Conservation (phyloP, 768 basidiomycete genomes). For the Mycena filopes region DNA sequence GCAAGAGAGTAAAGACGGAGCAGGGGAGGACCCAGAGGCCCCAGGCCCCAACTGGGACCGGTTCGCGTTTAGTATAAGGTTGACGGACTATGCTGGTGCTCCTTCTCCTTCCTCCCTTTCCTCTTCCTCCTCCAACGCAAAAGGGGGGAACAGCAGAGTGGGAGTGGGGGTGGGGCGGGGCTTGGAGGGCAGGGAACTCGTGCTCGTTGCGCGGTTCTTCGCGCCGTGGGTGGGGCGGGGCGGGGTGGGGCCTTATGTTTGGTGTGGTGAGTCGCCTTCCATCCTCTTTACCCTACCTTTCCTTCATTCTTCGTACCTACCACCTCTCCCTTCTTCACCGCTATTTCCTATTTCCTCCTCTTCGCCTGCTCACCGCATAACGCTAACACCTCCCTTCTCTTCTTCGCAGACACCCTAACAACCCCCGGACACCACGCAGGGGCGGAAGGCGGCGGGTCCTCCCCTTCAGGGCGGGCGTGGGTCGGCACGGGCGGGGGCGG, state of each 20-base stretch:
- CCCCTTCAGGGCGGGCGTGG: constrained; percentile 9
- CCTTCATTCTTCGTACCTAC: neutral
- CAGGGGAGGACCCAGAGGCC: constrained; percentile 18
- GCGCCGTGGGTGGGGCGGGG: constrained; percentile 30
- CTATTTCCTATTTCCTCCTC: neutral
- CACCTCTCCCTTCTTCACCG: neutral
- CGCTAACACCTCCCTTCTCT: neutral
- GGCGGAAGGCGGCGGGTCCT: neutral
- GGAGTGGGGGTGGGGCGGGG: constrained; percentile 24
- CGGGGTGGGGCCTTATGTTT: constrained; percentile 28
- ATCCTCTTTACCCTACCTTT: constrained; percentile 27
- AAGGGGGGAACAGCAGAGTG: too few relatives aligned
- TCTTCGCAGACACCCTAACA: neutral
- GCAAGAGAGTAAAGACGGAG: neutral
- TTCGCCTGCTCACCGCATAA: neutral
- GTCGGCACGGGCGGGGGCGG: constrained; percentile 27
- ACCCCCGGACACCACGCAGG: too few relatives aligned
- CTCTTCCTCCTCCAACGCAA: neutral
- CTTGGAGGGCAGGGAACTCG: constrained; percentile 64
- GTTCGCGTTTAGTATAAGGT: constrained; percentile 68
- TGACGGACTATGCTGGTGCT: constrained; percentile 75
- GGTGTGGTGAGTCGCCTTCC: constrained; percentile 27
- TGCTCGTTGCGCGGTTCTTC: constrained; percentile 67
- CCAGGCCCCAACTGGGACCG: constrained; percentile 60
- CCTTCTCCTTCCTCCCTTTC: neutral